Conservation (phyloP, 768 basidiomycete species). For the Suillus variegatus region DNA sequence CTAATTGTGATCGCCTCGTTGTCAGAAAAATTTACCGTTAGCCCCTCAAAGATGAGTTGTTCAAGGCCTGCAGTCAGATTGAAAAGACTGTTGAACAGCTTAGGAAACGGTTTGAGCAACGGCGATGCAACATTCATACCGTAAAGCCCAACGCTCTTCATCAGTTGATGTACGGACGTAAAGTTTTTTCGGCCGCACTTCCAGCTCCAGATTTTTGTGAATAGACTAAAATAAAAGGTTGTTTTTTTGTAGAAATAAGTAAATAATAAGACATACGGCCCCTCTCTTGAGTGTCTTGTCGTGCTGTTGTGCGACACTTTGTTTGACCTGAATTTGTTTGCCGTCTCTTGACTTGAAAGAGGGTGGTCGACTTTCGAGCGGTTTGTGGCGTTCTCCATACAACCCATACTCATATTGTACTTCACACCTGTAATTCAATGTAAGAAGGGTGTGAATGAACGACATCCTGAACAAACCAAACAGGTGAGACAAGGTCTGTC, state of each 20-base stretch:
- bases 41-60: conserved; percentile 47
- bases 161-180: conserved; percentile 48
- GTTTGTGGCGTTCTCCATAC: conserved; percentile 53
- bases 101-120: conserved; percentile 5
- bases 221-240: conserved; percentile 47
- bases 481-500: conserved; percentile 59
- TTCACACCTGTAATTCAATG: conserved; percentile 60
- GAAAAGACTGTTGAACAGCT: conserved; percentile 52
- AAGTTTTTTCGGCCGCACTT: conserved; percentile 61
- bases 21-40: conserved; percentile 47
- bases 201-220: conserved; percentile 76
- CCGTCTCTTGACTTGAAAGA: conserved; percentile 59
- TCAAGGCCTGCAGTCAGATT: conserved; percentile 71
- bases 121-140: conserved; percentile 42
- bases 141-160: conserved; percentile 80
- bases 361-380: conserved; percentile 50
- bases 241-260: background rate
- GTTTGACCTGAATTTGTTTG: conserved; percentile 57
- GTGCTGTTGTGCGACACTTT: conserved; percentile 52
- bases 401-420: conserved; percentile 78
- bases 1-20: background rate
- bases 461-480: conserved; percentile 46
- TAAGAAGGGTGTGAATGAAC: conserved; percentile 1
- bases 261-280: conserved; percentile 40
- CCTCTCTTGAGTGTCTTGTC: conserved; percentile 57